Evolutionary conservation across 2,329 filamentous ascomycete genomes (phyloP), one percentile per base, ranked within the genome.

Genomic region (Paraconiothyrium brasiliense): DNA sequence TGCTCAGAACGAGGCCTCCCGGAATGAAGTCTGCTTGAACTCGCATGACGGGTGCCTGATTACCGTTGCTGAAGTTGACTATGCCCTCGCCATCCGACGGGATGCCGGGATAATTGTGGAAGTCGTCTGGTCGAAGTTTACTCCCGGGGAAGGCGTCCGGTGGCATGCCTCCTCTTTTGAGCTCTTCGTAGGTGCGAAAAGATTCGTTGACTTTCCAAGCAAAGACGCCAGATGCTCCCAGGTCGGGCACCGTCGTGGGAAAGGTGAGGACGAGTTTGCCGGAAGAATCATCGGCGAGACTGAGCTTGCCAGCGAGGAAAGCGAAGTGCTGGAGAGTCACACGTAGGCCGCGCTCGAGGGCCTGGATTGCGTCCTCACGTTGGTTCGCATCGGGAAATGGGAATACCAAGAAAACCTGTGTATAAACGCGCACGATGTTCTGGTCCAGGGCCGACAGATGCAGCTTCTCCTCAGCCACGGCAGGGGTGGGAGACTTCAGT

Each of bases 1-100:
- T 71, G 58, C 72, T 76, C n/a, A 78, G 54, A 2, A 76, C 69
- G 10, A 78, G 71, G 1, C 76, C 76, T 14, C 75, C 75, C 2
- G 73, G 71, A 24, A 78, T 73, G 61, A 78, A 78, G 64, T 68
- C 73, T 1, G 74, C 75, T 51, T 77, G 73, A 0, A 73, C 58
- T 34, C 71, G 67, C 65, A 78, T 71, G 3, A 63, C 75, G 2
- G 76, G 76, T 16, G 69, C 71, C 34, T 35, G n/a, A 22, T 71
- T 62, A 56, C 65, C 69, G 13, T 65, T 57, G 2, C 62, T 54
- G 30, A 75, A 76, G 46, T 71, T 61, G 11, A 74, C 67, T 16
- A 72, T 65, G 6, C 75, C 75, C 44, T 78, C 74, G 20, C 71
- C 74, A 54, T 65, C 69, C 9, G 57, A 32, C 4, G 72, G 69